These are phyloP conservation scores for Ajuga reptans DNA, from an alignment of 305 asterid species.

Conservation along the genomic window DNA sequence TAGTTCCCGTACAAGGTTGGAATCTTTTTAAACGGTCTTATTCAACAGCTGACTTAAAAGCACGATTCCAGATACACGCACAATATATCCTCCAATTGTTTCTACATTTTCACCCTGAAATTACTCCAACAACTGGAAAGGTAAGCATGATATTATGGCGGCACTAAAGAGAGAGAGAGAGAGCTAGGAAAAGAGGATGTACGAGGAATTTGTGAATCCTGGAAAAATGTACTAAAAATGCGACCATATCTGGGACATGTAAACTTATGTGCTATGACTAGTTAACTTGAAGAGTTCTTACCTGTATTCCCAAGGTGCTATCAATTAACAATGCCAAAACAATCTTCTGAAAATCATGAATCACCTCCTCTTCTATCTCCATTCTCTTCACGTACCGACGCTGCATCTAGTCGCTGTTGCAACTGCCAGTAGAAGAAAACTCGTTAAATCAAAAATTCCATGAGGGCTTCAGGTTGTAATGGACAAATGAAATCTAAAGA, in stretches of 20 bases:
- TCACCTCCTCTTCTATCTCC: slow-evolving; percentile 56
- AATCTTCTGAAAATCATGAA: slow-evolving; percentile 39
- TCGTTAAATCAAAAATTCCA: not conserved
- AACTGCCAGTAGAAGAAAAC: slow-evolving; percentile 49
- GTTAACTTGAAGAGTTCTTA: slow-evolving; percentile 8
- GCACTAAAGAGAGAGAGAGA: not conserved
- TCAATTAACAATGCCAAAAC: slow-evolving; percentile 24
- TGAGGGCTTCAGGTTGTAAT: not conserved
- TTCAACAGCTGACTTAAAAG: slow-evolving; percentile 19
- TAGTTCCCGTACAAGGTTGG: slow-evolving; percentile 21
- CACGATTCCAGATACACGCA: slow-evolving; percentile 28
- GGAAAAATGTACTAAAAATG: not conserved
- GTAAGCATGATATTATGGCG: not conserved
- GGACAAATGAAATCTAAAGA: not conserved
- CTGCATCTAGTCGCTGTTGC: slow-evolving; percentile 59
- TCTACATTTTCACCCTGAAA: slow-evolving; percentile 31
- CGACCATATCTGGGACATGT: not conserved
- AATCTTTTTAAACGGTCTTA: slow-evolving; percentile 21
- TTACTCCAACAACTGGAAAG: not conserved
- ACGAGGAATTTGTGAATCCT: not conserved
- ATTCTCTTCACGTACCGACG: slow-evolving; percentile 50
- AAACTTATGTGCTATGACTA: not conserved
- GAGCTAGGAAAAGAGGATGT: not conserved
- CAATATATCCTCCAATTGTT: slow-evolving; percentile 22
- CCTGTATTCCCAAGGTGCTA: slow-evolving; percentile 50